Base-by-base conservation (phyloP, 2,329 filamentous ascomycete species). In the Pleurostoma richardsiae region DNA sequence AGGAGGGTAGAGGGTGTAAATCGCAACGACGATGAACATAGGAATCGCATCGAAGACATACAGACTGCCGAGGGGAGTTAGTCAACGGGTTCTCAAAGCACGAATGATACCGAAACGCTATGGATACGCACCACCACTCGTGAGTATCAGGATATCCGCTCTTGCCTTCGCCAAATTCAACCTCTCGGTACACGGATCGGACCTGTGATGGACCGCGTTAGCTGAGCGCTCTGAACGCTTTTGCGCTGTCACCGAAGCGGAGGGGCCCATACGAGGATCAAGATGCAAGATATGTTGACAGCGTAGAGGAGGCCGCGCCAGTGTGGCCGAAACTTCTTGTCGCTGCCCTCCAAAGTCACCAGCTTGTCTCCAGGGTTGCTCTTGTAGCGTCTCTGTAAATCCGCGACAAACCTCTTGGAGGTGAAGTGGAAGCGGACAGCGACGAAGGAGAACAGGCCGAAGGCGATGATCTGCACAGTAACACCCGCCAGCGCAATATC, bases 351-450 rank as follows among this genome's bases (percentile, higher is more conserved):
- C 2, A 58, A 45, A 4, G 54, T 54, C 30, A 58, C 56, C 28
- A 51, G 45, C 45, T 75, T 78, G 45, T 59, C 51, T 41, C 61
- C 46, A 33, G 60, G 47, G 31, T 53, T 49, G 45, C 57, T 40
- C 40, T 52, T 52, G 33, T 63, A 54, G 28, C 62, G 55, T 47
- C 64, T 51, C 19, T 59, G 50, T 6, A 66, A 56, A 8, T 51
- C 50, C 5, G 54, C 50, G 4, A 52, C 53, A 52, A 71, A 72
- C 28, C 56, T 56, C 46, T 61, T 66, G 1, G 68, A 71, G 4
- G 66, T 69, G 45, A 73, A 72, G 51, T 74, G 69, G 53, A 76
- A 76, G 5, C 72, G 66, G 3, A 65, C 58, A 1, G 72, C 71
- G 5, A 73, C 58, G 29, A 76, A 46, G 4, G 62, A 64, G 46